Evolutionary conservation across 176 grass and related monocot genomes (phyloP).

Genomic region (Bonia amplexicaulis): DNA sequence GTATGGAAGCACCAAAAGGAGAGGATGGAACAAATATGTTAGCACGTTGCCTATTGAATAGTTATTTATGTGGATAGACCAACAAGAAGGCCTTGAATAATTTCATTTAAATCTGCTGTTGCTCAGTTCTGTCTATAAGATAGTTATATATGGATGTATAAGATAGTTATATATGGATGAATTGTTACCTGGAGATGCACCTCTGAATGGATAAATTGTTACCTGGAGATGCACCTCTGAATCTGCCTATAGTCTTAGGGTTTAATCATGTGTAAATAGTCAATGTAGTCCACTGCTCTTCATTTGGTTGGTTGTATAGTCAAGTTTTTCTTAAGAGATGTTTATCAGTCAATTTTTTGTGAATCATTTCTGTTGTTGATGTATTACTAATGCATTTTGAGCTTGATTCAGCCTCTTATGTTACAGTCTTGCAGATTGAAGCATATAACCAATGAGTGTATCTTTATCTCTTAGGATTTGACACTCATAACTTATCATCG

Average conservation of each 20-base stretch:
- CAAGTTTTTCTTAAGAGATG: not conserved
- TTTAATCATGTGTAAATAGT: not conserved
- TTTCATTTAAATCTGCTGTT: not conserved
- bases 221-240: not conserved
- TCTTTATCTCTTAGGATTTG: slow-evolving; percentile 8
- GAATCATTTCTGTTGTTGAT: not conserved
- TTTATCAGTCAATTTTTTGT: not conserved
- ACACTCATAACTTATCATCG: not conserved
- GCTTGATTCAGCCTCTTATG: not conserved
- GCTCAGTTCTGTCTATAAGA: not conserved
- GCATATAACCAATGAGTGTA: not conserved
- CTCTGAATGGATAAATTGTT: not conserved
- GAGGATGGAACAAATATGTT: not conserved
- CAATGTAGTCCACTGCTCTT: not conserved
- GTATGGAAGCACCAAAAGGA: not conserved
- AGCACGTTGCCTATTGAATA: not conserved
- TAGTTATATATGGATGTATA: not conserved
- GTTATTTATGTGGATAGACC: not conserved
- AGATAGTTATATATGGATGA: not conserved
- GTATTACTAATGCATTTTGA: not conserved
- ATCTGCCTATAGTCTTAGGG: not conserved
- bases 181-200: not conserved
- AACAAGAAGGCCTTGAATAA: not conserved
- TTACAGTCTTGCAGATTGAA: not conserved
- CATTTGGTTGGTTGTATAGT: not conserved